Evolutionary conservation across 495 filamentous ascomycete genomes (phyloP), one percentile per base, ranked within the genome.

Genomic region (Saxophila tyrrhenica): DNA sequence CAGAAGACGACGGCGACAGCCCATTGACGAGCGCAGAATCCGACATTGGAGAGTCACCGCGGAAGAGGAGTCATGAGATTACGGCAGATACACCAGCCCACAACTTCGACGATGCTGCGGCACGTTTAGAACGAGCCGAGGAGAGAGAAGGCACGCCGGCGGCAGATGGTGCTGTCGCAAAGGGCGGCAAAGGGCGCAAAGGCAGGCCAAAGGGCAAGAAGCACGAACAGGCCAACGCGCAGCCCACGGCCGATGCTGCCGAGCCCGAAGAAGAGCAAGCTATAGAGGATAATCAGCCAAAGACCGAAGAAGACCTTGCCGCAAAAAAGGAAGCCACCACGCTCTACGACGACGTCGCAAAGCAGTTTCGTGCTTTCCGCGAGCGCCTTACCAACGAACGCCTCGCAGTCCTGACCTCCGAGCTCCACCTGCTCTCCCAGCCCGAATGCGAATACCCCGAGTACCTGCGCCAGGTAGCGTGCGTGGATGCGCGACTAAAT

Each of bases 371-470:
- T 7, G 35, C 43, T 1, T 62, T 54, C 46, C 44, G 51, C 9
- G 59, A 62, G 17, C 17, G 88, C 55, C 79, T 95, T 24, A 91
- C 86, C 65, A 85, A 94, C 58, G 90, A 96, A 64, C 80, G 85
- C 56, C 75, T 98, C 39, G 82, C 83, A 11, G 79, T 47, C 8
- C n/a, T 52, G 29, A 62, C 42, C 58, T 75, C 79, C 56, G 90
- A 98, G 77, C 79, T 95, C 54, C 81, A 84, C 24, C 82, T 92
- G 77, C 77, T 97, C 25, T 77, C 75, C 52, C 76, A 81, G 50
- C 80, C 86, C 0, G 81, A 82, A 50, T 84, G 83, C 23, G 85
- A 79, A n/a, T 92, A 98, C 67, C 86, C 87, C 25, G 91, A 94
- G 65, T 86, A 87, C 55, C 72, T 94, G 45, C 84, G 84, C 0